Percentiles rank a stretch among this genome's conserved stretches.
Conservation (phyloP, 768 basidiomycete genomes). For the Amanita phalloides region DNA sequence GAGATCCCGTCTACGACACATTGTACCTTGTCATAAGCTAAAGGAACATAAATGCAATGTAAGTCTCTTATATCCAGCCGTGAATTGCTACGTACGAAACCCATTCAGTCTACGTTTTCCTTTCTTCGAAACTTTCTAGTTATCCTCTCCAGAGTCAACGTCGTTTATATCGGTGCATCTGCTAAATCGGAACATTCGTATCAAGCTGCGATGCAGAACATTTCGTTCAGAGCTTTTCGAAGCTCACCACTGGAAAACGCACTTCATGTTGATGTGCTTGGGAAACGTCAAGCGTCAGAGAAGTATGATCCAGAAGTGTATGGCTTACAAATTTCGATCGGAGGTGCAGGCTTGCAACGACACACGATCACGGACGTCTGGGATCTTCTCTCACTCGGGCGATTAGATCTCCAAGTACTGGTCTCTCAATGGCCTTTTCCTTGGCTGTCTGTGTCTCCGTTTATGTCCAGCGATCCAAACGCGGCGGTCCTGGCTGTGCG, state of each 20-base stretch:
- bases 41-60: conserved; percentile 29
- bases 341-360: conserved; percentile 37
- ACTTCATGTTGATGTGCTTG: conserved; percentile 44
- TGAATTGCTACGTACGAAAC: neutral
- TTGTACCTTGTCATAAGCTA: conserved; percentile 27
- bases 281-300: conserved; percentile 22
- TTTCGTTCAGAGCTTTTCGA: conserved; percentile 29
- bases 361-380: conserved; percentile 21
- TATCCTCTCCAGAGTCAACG: conserved; percentile 11
- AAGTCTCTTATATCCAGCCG: conserved; percentile 7
- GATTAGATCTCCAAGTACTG: conserved; percentile 28
- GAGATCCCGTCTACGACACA: conserved; percentile 25
- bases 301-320: conserved; percentile 39
- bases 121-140: conserved; percentile 33
- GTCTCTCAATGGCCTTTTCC: conserved; percentile 53
- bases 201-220: conserved; percentile 28
- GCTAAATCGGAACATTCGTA: conserved; percentile 28
- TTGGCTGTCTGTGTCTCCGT: conserved; percentile 37
- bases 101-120: conserved; percentile 31
- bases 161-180: conserved; percentile 37
- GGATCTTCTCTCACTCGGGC: conserved; percentile 33
- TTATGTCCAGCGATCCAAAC: conserved; percentile 48
- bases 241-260: conserved; percentile 34
- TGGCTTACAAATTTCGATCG: conserved; percentile 29
- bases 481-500: conserved; percentile 42